These are phyloP conservation scores for Glonium stellatum DNA, from an alignment of 495 filamentous ascomycete species.

Conservation along the genomic window DNA sequence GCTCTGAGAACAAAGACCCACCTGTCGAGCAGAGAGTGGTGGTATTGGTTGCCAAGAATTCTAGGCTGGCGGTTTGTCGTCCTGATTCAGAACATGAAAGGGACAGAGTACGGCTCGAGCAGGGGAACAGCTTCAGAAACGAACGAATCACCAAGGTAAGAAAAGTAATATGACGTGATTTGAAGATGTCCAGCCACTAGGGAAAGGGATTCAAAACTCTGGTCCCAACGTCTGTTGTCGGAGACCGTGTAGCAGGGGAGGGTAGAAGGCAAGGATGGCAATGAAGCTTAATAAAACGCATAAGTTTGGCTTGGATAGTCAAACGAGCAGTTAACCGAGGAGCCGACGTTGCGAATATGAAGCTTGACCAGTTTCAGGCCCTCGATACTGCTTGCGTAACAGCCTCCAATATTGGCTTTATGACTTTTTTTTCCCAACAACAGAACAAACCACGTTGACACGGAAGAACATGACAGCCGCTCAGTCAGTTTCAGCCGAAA, in stretches of 20 bases:
- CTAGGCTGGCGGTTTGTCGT: neutral
- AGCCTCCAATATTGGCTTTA: neutral
- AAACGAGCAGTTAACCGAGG: constrained; percentile 7
- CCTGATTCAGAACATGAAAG: constrained; percentile 1
- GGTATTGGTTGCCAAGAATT: neutral
- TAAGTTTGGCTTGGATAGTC: constrained; percentile 23
- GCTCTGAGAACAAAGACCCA: neutral
- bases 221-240: constrained; percentile 21
- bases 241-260: constrained; percentile 26
- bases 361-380: constrained; percentile 24
- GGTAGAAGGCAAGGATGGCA: constrained; percentile 13
- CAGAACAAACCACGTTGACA: too few relatives aligned
- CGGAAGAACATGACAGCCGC: too few relatives aligned
- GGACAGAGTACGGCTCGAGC: neutral
- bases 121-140: constrained; percentile 4
- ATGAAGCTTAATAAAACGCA: constrained; percentile 31
- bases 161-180: constrained; percentile 7
- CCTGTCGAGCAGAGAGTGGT: neutral
- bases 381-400: constrained; percentile 5
- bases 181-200: constrained; percentile 2
- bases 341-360: constrained; percentile 9
- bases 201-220: constrained; percentile 17
- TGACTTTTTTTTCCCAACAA: too few relatives aligned
- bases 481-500: too few relatives aligned
- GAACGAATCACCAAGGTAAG: constrained; percentile 26